Evolutionary conservation across 73 alveolate genomes (phyloP).

Genomic region (Uronychia binucleata): DNA sequence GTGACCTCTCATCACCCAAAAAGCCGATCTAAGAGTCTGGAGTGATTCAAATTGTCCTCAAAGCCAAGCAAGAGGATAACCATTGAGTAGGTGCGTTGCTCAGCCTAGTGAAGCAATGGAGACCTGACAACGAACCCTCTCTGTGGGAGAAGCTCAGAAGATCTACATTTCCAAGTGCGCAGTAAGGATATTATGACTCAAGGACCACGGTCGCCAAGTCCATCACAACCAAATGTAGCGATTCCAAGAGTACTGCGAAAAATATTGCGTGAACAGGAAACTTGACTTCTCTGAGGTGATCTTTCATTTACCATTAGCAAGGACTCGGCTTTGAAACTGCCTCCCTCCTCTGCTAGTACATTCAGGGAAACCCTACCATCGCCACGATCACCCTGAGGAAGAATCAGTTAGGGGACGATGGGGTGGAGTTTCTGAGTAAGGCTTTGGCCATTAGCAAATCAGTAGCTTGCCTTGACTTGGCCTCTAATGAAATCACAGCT

Average conservation of each 20-base stretch:
- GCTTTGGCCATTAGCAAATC: slow-evolving; percentile 28
- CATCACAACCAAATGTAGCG: background rate
- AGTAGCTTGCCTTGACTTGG: slow-evolving; percentile 45
- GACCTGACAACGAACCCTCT: background rate
- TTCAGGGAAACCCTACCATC: background rate
- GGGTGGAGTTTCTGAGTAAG: slow-evolving; percentile 41
- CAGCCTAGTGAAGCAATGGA: background rate
- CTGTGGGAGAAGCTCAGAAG: background rate
- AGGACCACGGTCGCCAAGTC: background rate
- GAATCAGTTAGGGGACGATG: slow-evolving; percentile 67
- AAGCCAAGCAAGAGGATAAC: background rate
- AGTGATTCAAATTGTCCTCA: too few species aligned
- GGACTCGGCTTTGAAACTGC: background rate
- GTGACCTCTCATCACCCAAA: too few species aligned
- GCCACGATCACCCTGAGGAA: slow-evolving; percentile 38
- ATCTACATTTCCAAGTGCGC: background rate
- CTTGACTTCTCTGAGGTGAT: background rate
- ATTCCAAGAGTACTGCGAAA: background rate
- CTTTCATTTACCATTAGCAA: background rate
- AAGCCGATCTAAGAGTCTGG: too few species aligned
- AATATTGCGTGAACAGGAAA: background rate
- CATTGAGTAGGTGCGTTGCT: background rate
- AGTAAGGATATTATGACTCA: background rate
- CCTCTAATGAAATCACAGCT: slow-evolving; percentile 56
- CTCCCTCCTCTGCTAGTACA: background rate